Evolutionary conservation across 306 rosid species (phyloP), one percentile per base, ranked within the genome.

Genomic region (Rubus idaeus): DNA sequence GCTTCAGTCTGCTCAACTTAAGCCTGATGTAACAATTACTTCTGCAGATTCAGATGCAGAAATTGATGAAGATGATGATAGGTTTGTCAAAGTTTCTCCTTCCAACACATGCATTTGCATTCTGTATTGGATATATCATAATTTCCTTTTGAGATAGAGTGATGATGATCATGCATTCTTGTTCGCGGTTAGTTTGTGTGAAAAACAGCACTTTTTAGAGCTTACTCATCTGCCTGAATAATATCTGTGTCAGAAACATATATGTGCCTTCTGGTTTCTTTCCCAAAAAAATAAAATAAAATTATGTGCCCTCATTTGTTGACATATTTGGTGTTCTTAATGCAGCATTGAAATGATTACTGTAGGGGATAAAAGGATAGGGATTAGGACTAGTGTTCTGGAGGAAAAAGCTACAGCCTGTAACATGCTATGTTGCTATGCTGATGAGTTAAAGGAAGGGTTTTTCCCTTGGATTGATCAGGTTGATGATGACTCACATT

Each of bases 381-480:
- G 98, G 65, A 94, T 94, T 83, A 94, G 87, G 84, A 94, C 98
- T 67, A 94, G 98, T 76, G 98, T 94, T 51, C 88, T 94, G 74
- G 98, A 94, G 84, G 98, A 94, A 79, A 94, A 94, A 83, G 98
- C 98, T 81, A 94, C 97, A 8, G 98, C 98, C 74, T 94, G 98
- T 85, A 94, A 94, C 85, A 90, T 94, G 98, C 87, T 94, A 42
- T 94, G 97, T 84, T 94, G 98, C 86, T 94, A 92, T 83, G 98
- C 98, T 60, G 97, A 94, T 81, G 97, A 94, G 86, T 72, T 94
- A 80, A 94, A 94, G 80, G 98, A 94, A 86, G 98, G 98, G 44
- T 94, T 94, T 85, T 94, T 89, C 77, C 98, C 97, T 9, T 94
- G 98, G 98, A 94, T 94, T 83, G 98, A 94, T 84, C 98, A 94